These are phyloP conservation scores for Fusarium sp. DNA, from an alignment of 2,329 filamentous ascomycete genomes.

Conservation along the genomic window DNA sequence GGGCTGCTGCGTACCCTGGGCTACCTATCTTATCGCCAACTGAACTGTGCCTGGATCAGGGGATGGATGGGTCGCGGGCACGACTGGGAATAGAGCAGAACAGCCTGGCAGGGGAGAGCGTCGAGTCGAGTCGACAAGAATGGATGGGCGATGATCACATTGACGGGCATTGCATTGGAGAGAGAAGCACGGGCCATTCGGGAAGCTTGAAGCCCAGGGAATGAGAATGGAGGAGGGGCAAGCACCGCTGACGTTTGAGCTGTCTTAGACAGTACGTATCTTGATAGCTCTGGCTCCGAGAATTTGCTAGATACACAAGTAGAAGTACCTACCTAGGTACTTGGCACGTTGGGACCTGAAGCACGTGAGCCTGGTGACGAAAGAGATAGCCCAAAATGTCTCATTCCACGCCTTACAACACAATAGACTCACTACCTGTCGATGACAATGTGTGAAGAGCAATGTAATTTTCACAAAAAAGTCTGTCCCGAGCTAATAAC, in stretches of 20 bases:
- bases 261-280: constrained; percentile 19
- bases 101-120: constrained; percentile 11
- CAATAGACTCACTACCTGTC: constrained; percentile 7
- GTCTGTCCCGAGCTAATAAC: not conserved
- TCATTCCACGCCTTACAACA: constrained; percentile 21
- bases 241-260: constrained; percentile 40
- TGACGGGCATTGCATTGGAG: constrained; percentile 19
- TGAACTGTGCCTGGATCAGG: constrained; percentile 21
- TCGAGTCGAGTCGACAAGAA: constrained; percentile 9
- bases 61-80: constrained; percentile 22
- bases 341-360: constrained; percentile 6
- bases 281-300: constrained; percentile 11
- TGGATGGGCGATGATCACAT: constrained; percentile 28
- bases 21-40: constrained; percentile 24
- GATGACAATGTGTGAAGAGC: constrained; percentile 12
- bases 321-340: constrained; percentile 23
- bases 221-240: constrained; percentile 26
- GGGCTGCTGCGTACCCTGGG: constrained; percentile 19
- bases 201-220: constrained; percentile 12
- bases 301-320: constrained; percentile 23
- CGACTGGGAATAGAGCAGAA: constrained; percentile 19
- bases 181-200: constrained; percentile 39
- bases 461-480: not conserved
- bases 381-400: constrained; percentile 22
- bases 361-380: constrained; percentile 36